Percentiles rank a stretch among this genome's conserved stretches.
Conservation (phyloP, 306 rosid genomes). For the Fragaria iinumae region DNA sequence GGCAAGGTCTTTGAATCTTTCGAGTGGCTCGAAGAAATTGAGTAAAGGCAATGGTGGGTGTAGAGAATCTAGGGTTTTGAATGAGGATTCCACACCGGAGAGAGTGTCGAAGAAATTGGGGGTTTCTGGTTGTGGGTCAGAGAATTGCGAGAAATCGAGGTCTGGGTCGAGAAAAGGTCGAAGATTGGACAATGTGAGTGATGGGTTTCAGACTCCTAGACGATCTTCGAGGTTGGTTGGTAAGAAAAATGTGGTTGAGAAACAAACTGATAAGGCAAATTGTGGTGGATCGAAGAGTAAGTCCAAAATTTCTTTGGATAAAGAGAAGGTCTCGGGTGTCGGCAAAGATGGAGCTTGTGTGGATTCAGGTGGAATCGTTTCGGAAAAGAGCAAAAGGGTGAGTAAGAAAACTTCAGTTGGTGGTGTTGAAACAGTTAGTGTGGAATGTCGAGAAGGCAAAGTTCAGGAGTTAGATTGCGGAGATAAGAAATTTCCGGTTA, state of each 20-base stretch:
- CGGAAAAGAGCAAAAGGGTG: slow-evolving; percentile 4
- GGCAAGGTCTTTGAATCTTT: neutral
- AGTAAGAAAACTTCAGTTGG: slow-evolving; percentile 11
- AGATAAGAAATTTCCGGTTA: slow-evolving; percentile 9
- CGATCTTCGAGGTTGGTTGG: slow-evolving; percentile 27
- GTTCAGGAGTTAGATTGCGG: slow-evolving; percentile 6
- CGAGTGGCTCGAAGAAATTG: no score
- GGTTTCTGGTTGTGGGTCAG: no score
- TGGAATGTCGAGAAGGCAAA: slow-evolving; percentile 22
- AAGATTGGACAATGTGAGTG: slow-evolving; percentile 12
- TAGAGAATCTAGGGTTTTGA: no score
- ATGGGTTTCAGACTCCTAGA: slow-evolving; percentile 22
- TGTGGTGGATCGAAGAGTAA: neutral
- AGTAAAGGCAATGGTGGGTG: no score
- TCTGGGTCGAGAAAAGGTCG: slow-evolving; percentile 5
- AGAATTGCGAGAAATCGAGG: no score
- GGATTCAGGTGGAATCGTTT: neutral
- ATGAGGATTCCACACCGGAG: no score
- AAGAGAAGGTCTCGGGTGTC: slow-evolving; percentile 5
- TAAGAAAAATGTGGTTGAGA: slow-evolving; percentile 5
- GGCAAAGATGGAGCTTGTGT: slow-evolving; percentile 17
- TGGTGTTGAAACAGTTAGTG: neutral
- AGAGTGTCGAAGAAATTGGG: no score
- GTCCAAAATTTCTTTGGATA: neutral
- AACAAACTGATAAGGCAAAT: neutral